Evolutionary conservation across 106 monocot genomes (phyloP), one percentile per base, ranked within the genome.

Genomic region (Hemerocallis citrina): DNA sequence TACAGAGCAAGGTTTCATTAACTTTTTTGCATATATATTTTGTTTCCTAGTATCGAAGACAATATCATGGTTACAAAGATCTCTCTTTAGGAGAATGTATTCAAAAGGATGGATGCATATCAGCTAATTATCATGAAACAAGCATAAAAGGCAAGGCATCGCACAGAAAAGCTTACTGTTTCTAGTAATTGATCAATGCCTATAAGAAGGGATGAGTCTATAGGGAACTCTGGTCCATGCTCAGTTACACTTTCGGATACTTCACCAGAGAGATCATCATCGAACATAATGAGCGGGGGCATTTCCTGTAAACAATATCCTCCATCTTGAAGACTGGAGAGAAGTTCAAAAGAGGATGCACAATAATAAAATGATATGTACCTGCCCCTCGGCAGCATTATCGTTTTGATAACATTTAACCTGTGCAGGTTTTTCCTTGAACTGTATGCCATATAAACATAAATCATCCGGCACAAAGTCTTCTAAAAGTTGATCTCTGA

Each of bases 401-500:
- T 59, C 76, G 21, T 71, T 64, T 40, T 66, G 39, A 22, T 46
- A 61, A 40, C 52, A 61, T 8, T 63, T 15, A 34, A 67, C 39
- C 19, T 74, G 47, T 20, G 20, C 52, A 39, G 41, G 33, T 57
- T 54, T 57, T 51, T 82, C 81, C 58, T 66, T 60, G 36, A 72
- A 79, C 36, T 73, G 85, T 45, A 64, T 43, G 12, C 86, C 83
- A 41, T 72, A 33, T 42, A 86, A 77, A 52, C 83, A 77, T 20
- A 80, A 24, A 52, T 92, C 80, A 34, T 92, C 92, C 22, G 87
- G 76, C 29, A 68, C 34, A 51, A 92, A 92, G 50, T 81, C 86
- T 38, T 52, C 72, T 2, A 75, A 66, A 16, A 92, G 64, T 50
- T 92, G 83, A 27, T 69, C 65, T 61, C 64, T 72, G 63, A 84